Conservation (phyloP, 768 basidiomycete species). For the Lactarius sp. region DNA sequence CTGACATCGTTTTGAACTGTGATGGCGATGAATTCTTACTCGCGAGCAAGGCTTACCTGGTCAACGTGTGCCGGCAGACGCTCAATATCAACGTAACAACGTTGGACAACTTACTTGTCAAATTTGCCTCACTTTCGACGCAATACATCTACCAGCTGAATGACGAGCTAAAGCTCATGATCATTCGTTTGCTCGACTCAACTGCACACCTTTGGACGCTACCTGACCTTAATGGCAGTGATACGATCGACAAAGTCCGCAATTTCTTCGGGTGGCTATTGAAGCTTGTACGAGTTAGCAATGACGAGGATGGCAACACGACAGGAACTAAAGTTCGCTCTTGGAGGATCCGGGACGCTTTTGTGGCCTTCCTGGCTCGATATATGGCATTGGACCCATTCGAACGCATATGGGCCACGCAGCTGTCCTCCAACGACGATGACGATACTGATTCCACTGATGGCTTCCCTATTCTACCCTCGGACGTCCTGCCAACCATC, state of each 20-base stretch:
- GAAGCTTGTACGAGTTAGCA: conserved; percentile 32
- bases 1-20: conserved; percentile 46
- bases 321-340: conserved; percentile 41
- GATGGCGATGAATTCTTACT: conserved; percentile 53
- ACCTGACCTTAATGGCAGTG: conserved; percentile 28
- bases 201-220: conserved; percentile 58
- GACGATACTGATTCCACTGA: conserved; percentile 1
- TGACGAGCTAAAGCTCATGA: conserved; percentile 48
- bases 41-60: conserved; percentile 52
- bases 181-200: conserved; percentile 57
- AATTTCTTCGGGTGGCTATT: conserved; percentile 54
- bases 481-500: conserved; percentile 47
- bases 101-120: conserved; percentile 49
- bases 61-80: conserved; percentile 48
- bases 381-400: conserved; percentile 58
- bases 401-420: conserved; percentile 44
- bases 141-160: conserved; percentile 53
- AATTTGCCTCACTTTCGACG: conserved; percentile 47
- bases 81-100: conserved; percentile 49
- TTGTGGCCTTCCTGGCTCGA: conserved; percentile 59
- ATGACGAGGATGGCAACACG: conserved; percentile 9
- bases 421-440: conserved; percentile 10
- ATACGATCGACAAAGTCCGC: conserved; percentile 42
- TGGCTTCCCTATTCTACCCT: conserved; percentile 31
- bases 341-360: conserved; percentile 64